phyloP scores from a whole-genome alignment of 306 rosid species.

The Cucumis melo region DNA sequence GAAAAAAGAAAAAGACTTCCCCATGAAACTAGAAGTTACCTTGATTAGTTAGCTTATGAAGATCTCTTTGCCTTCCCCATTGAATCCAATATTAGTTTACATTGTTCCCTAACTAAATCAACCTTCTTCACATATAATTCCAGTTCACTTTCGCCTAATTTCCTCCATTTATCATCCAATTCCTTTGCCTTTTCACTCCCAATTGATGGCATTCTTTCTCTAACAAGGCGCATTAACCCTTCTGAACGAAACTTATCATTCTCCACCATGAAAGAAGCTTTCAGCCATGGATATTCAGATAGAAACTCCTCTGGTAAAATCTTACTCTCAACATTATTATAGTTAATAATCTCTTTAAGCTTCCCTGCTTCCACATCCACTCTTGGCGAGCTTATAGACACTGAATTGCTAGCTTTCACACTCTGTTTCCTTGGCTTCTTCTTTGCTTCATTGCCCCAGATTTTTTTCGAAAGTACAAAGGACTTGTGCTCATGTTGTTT shows the following conservation, averaged over 20 bases:
- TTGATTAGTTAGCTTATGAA: not conserved
- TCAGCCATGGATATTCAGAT: slow-evolving; percentile 13
- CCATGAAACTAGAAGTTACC: not conserved
- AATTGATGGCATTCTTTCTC: slow-evolving; percentile 16
- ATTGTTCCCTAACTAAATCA: slow-evolving; percentile 20
- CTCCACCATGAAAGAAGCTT: slow-evolving; percentile 5
- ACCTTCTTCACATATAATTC: slow-evolving; percentile 19
- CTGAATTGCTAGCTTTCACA: not conserved
- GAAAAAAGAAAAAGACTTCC: not conserved
- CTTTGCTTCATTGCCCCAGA: slow-evolving; percentile 20
- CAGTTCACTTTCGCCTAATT: slow-evolving; percentile 13
- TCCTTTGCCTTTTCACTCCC: slow-evolving; percentile 18
- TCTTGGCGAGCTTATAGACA: slow-evolving; percentile 10
- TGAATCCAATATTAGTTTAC: slow-evolving; percentile 15
- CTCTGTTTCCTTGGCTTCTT: slow-evolving; percentile 10
- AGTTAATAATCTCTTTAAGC: not conserved
- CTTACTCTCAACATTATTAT: slow-evolving; percentile 1
- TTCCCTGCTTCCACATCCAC: not conserved
- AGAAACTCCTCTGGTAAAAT: slow-evolving; percentile 10
- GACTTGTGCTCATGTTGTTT: slow-evolving; percentile 19
- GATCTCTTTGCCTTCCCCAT: slow-evolving; percentile 9
- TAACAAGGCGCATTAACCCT: not conserved
- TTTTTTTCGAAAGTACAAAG: slow-evolving; percentile 22
- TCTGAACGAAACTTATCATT: not conserved
- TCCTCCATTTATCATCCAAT: slow-evolving; percentile 28